Conservation (phyloP, 768 basidiomycete genomes). For the Kwoniella mangroviensis region DNA sequence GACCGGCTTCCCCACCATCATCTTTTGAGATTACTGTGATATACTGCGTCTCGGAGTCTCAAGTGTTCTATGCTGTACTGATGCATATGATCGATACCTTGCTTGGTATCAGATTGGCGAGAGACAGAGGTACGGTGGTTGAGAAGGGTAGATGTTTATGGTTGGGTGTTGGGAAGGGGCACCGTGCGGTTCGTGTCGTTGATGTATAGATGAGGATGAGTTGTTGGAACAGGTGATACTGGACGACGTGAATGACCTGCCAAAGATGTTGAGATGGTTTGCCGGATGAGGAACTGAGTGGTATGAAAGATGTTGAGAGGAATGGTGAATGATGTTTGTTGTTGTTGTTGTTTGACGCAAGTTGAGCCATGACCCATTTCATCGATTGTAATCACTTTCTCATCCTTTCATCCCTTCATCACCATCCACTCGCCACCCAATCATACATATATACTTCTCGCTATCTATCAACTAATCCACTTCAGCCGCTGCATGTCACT, state of each 20-base stretch:
- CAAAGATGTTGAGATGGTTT: too few relatives aligned
- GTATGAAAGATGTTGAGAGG: neutral
- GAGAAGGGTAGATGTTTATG: too few relatives aligned
- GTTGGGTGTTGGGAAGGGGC: too few relatives aligned
- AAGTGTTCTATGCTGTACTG: neutral
- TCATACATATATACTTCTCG: neutral
- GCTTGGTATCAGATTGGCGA: too few relatives aligned
- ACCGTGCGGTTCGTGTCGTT: too few relatives aligned
- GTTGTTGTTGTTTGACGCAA: neutral
- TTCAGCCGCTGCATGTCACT: neutral
- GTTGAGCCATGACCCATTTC: neutral
- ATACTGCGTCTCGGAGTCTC: neutral
- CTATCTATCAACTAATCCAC: neutral
- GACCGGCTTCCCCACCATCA: constrained; percentile 32
- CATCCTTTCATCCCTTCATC: neutral
- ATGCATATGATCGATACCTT: neutral
- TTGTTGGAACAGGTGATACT: too few relatives aligned
- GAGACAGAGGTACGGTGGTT: too few relatives aligned
- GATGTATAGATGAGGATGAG: too few relatives aligned
- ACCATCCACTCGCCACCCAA: neutral
- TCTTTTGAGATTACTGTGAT: neutral
- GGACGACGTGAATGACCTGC: too few relatives aligned
- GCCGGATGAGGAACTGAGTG: too few relatives aligned
- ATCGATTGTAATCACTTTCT: neutral
- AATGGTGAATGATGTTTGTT: neutral